These are phyloP conservation scores for Chaetomiaceae sp. DNA, from an alignment of 2,329 filamentous ascomycete genomes.

Conservation along the genomic window DNA sequence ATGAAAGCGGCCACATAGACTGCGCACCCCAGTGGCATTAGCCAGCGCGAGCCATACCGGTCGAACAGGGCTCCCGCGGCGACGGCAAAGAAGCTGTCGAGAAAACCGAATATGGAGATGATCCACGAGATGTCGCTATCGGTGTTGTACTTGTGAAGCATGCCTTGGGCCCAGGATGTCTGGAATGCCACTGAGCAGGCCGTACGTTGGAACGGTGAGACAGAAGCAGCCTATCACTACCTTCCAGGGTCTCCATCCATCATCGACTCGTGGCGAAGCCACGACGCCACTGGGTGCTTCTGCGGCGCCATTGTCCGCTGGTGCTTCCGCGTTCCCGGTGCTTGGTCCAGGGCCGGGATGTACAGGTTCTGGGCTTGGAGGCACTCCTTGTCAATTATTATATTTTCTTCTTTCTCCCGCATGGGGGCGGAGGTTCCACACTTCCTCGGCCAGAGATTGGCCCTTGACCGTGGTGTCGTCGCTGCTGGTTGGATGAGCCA, in stretches of 20 bases:
- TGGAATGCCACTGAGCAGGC: slow-evolving; percentile 27
- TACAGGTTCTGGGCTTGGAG: neutral
- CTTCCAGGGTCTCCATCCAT: slow-evolving; percentile 19
- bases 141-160: slow-evolving; percentile 19
- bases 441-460: slow-evolving; percentile 7
- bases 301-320: neutral
- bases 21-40: slow-evolving; percentile 20
- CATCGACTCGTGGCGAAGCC: slow-evolving; percentile 7
- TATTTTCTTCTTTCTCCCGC: slow-evolving; percentile 6
- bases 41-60: slow-evolving; percentile 16
- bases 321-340: slow-evolving; percentile 10
- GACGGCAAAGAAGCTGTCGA: slow-evolving; percentile 24
- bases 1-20: slow-evolving; percentile 25
- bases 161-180: slow-evolving; percentile 24
- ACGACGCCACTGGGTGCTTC: neutral
- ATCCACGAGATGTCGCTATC: slow-evolving; percentile 26
- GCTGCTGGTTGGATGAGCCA: neutral
- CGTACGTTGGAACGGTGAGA: slow-evolving; percentile 25
- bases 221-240: slow-evolving; percentile 22
- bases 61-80: slow-evolving; percentile 24
- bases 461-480: neutral
- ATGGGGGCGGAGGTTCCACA: slow-evolving; percentile 4
- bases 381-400: slow-evolving; percentile 18
- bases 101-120: slow-evolving; percentile 26
- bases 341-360: neutral